phyloP scores from a whole-genome alignment of 495 filamentous ascomycete genomes.

The Delitschia confertaspora region DNA sequence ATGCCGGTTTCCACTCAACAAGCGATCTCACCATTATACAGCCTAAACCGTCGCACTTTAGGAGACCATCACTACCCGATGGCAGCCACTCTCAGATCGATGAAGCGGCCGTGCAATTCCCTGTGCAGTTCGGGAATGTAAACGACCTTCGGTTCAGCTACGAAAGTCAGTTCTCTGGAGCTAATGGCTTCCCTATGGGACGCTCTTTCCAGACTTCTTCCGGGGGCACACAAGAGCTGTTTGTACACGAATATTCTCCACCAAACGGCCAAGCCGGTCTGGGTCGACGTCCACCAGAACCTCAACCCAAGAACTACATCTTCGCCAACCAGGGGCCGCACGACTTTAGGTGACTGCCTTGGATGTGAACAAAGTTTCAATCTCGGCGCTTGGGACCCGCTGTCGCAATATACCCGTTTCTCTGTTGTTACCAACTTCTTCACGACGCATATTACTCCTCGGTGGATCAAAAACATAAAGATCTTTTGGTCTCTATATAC shows the following conservation, averaged over 20 bases:
- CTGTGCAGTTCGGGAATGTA: constrained; percentile 10
- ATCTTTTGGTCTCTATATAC: too few species aligned
- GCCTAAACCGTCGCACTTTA: constrained; percentile 26
- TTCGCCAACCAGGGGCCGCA: constrained; percentile 26
- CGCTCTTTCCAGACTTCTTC: constrained; percentile 21
- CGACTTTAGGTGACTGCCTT: constrained; percentile 16
- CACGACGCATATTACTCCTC: too few species aligned
- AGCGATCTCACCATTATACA: constrained; percentile 21
- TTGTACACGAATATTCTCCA: constrained; percentile 25
- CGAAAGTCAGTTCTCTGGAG: constrained; percentile 13
- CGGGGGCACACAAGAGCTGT: too few species aligned
- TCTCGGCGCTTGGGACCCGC: neutral
- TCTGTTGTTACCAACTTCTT: too few species aligned
- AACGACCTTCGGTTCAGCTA: constrained; percentile 14
- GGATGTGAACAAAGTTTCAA: too few species aligned
- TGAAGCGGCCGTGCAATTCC: constrained; percentile 12
- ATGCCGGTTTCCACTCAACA: constrained; percentile 16
- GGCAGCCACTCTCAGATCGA: constrained; percentile 3
- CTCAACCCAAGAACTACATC: constrained; percentile 22
- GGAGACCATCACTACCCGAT: constrained; percentile 27
- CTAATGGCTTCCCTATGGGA: constrained; percentile 19
- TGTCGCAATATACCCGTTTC: constrained; percentile 2
- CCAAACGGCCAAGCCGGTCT: constrained; percentile 7
- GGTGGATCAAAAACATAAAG: too few species aligned
- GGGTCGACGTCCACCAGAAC: constrained; percentile 10